These are phyloP conservation scores for Alternaria sp. DNA, from an alignment of 2,329 filamentous ascomycete species.

Conservation along the genomic window DNA sequence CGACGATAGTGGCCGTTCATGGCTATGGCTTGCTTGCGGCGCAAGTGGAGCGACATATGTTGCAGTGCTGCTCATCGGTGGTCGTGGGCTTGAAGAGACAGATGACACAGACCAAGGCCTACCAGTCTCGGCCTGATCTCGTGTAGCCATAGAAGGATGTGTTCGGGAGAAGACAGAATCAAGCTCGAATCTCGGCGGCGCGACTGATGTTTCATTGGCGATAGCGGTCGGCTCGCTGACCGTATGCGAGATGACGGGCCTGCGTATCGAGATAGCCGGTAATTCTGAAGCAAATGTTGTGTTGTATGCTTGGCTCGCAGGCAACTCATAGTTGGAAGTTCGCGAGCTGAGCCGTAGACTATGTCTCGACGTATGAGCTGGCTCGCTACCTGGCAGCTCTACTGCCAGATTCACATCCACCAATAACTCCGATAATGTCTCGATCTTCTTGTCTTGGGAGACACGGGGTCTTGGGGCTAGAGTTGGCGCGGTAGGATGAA, in stretches of 20 bases:
- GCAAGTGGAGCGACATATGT: neutral
- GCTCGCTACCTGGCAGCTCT: conserved; percentile 13
- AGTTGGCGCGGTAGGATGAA: neutral
- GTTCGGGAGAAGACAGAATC: neutral
- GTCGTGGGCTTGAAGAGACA: neutral
- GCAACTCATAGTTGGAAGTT: neutral
- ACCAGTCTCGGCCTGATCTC: neutral
- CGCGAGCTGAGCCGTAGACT: neutral
- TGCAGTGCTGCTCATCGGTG: neutral
- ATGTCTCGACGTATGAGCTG: conserved; percentile 1
- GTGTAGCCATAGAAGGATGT: neutral
- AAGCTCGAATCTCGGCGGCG: neutral
- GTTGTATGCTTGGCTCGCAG: neutral
- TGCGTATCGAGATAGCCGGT: conserved; percentile 3
- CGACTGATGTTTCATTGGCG: neutral
- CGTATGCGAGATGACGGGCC: conserved; percentile 9
- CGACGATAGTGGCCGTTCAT: neutral
- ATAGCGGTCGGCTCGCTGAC: conserved; percentile 6
- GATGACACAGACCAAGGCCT: neutral
- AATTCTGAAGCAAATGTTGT: neutral
- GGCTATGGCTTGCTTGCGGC: neutral
- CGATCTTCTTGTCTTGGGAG: neutral
- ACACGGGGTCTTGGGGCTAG: neutral
- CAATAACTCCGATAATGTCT: conserved; percentile 11
- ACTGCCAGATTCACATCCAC: conserved; percentile 14